Conservation (phyloP, 441 rosid genomes). For the Pelargonium citronellum region DNA sequence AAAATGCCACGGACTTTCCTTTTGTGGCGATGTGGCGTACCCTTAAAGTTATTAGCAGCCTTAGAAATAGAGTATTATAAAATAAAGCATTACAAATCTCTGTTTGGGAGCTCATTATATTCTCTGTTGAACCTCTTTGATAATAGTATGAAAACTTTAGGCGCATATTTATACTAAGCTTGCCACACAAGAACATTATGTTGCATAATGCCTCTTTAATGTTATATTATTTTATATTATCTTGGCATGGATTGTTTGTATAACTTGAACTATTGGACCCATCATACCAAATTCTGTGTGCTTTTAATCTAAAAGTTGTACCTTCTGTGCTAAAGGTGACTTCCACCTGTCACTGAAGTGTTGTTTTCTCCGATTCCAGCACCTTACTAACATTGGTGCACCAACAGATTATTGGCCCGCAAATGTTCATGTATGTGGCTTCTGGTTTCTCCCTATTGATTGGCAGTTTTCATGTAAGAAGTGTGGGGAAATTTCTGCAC, state of each 20-base stretch:
- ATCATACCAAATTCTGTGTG: not conserved
- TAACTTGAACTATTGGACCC: not conserved
- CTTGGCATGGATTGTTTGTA: not conserved
- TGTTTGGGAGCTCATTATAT: no score
- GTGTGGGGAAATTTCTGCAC: conserved; percentile 44
- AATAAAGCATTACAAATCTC: no score
- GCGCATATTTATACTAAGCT: not conserved
- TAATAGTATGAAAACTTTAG: no score
- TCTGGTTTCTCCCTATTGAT: conserved; percentile 75
- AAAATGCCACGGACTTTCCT: no score
- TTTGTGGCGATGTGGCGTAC: no score
- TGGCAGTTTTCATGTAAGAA: conserved; percentile 83
- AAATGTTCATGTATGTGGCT: conserved; percentile 65
- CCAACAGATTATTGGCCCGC: conserved; percentile 84
- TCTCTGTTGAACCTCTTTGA: no score
- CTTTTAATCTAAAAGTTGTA: not conserved
- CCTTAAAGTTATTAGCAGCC: no score
- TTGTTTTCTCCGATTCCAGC: conserved; percentile 1
- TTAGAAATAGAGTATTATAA: no score
- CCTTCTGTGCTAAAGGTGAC: not conserved
- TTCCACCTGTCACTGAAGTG: not conserved
- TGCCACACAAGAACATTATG: not conserved
- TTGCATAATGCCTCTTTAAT: no score
- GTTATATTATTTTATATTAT: not conserved
- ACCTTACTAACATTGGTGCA: conserved; percentile 12